Conservation (phyloP, 2,329 filamentous ascomycete genomes). For the Penicillium sp. region DNA sequence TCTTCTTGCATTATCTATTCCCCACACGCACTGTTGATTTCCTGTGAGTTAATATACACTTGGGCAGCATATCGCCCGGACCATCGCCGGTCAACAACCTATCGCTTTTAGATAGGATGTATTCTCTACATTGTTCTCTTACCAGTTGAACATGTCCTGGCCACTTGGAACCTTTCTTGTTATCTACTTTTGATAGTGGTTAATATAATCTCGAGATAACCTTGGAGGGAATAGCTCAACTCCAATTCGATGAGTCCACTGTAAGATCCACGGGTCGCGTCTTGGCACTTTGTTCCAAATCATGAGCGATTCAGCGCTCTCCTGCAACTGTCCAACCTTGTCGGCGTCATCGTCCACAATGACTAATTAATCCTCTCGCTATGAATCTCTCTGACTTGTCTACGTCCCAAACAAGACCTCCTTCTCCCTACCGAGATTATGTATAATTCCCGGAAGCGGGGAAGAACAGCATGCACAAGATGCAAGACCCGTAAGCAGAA, state of each 20-base stretch:
- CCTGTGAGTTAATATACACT: neutral
- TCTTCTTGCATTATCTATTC: conserved; percentile 3
- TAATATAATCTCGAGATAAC: neutral
- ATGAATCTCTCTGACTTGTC: conserved; percentile 30
- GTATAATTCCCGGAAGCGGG: conserved; percentile 50
- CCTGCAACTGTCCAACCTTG: conserved; percentile 11
- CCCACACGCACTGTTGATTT: conserved; percentile 10
- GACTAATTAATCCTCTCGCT: neutral
- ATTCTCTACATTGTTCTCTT: neutral
- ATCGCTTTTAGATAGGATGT: conserved; percentile 4
- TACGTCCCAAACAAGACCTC: conserved; percentile 26
- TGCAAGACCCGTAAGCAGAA: conserved; percentile 54
- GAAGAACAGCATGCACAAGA: conserved; percentile 51
- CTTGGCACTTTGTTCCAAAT: conserved; percentile 4
- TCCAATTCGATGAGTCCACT: neutral
- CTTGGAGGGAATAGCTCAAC: neutral
- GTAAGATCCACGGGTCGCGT: conserved; percentile 6
- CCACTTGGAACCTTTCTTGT: neutral
- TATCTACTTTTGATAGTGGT: neutral
- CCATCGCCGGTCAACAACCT: neutral
- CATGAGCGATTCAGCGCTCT: neutral
- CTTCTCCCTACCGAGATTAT: conserved; percentile 34
- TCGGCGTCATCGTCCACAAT: conserved; percentile 8
- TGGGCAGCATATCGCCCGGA: neutral
- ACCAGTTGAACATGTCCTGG: too few relatives aligned